These are phyloP conservation scores for Serpula lacrymans DNA, from an alignment of 768 basidiomycete genomes.

Conservation along the genomic window DNA sequence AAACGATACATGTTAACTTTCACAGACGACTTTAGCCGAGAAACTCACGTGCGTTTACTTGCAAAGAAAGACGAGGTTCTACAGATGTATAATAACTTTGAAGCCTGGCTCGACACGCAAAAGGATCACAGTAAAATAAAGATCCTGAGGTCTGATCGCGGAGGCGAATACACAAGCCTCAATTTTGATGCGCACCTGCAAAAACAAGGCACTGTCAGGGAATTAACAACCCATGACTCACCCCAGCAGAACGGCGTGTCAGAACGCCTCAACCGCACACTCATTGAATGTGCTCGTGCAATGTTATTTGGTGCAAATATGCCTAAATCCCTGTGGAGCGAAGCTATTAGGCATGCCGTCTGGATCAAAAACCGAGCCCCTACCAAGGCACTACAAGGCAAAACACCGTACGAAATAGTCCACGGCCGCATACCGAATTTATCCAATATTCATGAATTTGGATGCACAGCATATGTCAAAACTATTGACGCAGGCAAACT, in stretches of 20 bases:
- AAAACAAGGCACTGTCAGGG: slow-evolving; percentile 13
- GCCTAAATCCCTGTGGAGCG: slow-evolving; percentile 20
- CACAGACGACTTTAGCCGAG: slow-evolving; percentile 16
- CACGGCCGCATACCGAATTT: slow-evolving; percentile 23
- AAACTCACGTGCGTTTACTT: too few relatives aligned
- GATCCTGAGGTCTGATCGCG: slow-evolving; percentile 17
- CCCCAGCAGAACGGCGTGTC: slow-evolving; percentile 22
- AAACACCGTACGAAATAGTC: slow-evolving; percentile 21
- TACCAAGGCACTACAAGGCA: slow-evolving; percentile 11
- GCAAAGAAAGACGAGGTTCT: too few relatives aligned
- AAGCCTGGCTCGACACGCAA: too few relatives aligned
- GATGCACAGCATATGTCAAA: too few relatives aligned
- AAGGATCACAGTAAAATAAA: slow-evolving; percentile 10
- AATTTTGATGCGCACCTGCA: slow-evolving; percentile 14
- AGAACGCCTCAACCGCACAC: slow-evolving; percentile 21
- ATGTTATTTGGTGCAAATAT: slow-evolving; percentile 15
- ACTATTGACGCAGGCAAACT: slow-evolving; percentile 22
- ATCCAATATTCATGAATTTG: slow-evolving; percentile 13
- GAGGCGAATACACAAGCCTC: slow-evolving; percentile 19
- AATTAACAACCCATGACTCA: slow-evolving; percentile 16
- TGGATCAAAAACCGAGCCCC: slow-evolving; percentile 19
- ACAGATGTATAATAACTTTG: too few relatives aligned
- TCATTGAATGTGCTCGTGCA: slow-evolving; percentile 13
- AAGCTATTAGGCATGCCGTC: slow-evolving; percentile 14
- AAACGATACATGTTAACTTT: slow-evolving; percentile 12